Evolutionary conservation across 2,329 filamentous ascomycete genomes (phyloP), one percentile per base, ranked within the genome.

Genomic region (Fusarium temperatum): DNA sequence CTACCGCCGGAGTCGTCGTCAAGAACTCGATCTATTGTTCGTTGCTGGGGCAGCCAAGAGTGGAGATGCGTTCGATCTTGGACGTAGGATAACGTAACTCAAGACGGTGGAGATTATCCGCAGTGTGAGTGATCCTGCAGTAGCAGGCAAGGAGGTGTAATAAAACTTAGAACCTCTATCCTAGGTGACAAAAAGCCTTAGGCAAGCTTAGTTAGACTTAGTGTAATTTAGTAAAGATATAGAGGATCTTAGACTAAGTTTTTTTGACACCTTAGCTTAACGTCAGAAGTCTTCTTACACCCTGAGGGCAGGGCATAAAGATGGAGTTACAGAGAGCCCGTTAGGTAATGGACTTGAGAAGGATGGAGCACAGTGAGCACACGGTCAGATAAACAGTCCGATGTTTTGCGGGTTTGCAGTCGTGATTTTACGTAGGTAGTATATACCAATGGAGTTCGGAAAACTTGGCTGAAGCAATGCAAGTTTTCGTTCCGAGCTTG

Each of bases 31-130:
- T 36, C 50, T 53, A 39, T 28, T 47, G 64, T 51, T 32, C 24
- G 72, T 74, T 74, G 72, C 61, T 35, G 47, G 54, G 66, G 65
- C 68, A 67, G 68, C 47, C 32, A 39, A 32, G 28, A 42, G 66
- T 63, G 54, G 62, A 48, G 44, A 56, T 28, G 22, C 24, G 24
- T 45, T 39, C 20, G 36, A 44, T 13, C 42, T 45, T 24, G 13
- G 42, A 24, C 22, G 42, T 32, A n/a, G 28, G 41, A 69, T 35
- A 18, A 15, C 35, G 26, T 38, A 55, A 41, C 28, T 54, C 24
- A 36, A 39, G 30, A 45, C 22, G 32, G 61, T 68, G 61, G 66
- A 60, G 55, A 61, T 24, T n/a, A 32, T 24, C 30, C 30, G n/a
- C 20, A n/a, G 30, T 32, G 14, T 54, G 50, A 28, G 32, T 17